Evolutionary conservation across 192 early-diverging fungal genomes (phyloP), one percentile per base, ranked within the genome.

Genomic region (Coemansia biformis): DNA sequence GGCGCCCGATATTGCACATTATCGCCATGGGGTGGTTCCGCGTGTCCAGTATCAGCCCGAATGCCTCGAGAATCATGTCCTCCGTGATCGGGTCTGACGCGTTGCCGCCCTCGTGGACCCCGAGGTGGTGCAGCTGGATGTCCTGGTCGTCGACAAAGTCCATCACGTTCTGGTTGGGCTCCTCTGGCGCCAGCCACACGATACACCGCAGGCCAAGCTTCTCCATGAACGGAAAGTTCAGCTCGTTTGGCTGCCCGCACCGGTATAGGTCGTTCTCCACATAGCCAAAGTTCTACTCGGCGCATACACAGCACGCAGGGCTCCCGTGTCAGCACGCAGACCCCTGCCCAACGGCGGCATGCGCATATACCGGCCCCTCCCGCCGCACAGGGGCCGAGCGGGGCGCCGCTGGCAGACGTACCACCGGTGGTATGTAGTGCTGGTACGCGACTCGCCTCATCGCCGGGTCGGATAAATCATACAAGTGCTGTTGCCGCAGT

Each of bases 111-210:
- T 86, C 79, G 16, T 84, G 80, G 16, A 87, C 84, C 0, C 94
- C 94, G 32, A 99, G 63, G 38, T 99, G 92, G 48, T 96, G 84
- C 39, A 96, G 72, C 43, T 88, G 73, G 37, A 96, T 92, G 35
- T 99, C 94, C 66, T 99, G 96, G 77, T 99, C 96, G 57, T 99
- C 93, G 38, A 99, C 84, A 70, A 99, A 99, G 74, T 98, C 88
- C 35, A 93, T 77, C 49, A 96, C 92, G 36, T 88, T 78, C 59
- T 92, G 92, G 51, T 92, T 92, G 4, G 95, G 95, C 50, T 95
- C 93, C 78, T 98, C 93, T 10, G 92, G 91, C 10, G 94, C 96
- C 21, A 99, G 82, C 83, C 87, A 99, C 0, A 95, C 81, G 24
- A 99, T 88, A 9, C 91, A 93, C 38, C 88, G 88, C 46, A 99